phyloP scores from a whole-genome alignment of 2,329 filamentous ascomycete species.

The Chaetomiaceae sp. region DNA sequence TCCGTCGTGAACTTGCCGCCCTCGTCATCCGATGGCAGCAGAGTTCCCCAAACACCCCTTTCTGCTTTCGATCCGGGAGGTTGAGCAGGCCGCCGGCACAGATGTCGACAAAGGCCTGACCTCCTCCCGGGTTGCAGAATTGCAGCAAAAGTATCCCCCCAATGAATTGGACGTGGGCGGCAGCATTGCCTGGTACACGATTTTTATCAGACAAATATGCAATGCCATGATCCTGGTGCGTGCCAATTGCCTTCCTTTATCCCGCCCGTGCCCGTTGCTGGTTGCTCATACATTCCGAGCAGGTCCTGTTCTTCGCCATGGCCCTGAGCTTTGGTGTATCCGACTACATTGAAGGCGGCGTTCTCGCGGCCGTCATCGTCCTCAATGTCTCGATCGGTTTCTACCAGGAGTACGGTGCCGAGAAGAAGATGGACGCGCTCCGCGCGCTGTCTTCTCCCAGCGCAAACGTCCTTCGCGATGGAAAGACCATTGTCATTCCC shows the following conservation, averaged over 20 bases:
- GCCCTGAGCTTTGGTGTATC: slow-evolving; percentile 62
- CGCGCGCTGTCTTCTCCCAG: slow-evolving; percentile 59
- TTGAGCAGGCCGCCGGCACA: slow-evolving; percentile 58
- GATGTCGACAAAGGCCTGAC: slow-evolving; percentile 64
- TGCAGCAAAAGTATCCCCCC: slow-evolving; percentile 56
- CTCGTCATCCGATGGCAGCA: slow-evolving; percentile 29
- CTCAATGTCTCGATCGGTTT: slow-evolving; percentile 68
- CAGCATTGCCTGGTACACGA: slow-evolving; percentile 66
- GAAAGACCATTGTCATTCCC: slow-evolving; percentile 52
- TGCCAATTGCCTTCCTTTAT: slow-evolving; percentile 13
- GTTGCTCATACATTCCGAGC: not conserved
- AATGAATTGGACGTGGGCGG: slow-evolving; percentile 69
- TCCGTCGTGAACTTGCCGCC: slow-evolving; percentile 11
- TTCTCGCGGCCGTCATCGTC: slow-evolving; percentile 37
- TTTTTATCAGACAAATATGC: slow-evolving; percentile 66
- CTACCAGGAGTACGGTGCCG: slow-evolving; percentile 59
- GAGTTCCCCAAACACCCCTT: slow-evolving; percentile 53
- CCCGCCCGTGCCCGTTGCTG: slow-evolving; percentile 30
- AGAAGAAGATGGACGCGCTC: slow-evolving; percentile 63
- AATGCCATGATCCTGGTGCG: slow-evolving; percentile 73
- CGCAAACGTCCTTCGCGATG: slow-evolving; percentile 57
- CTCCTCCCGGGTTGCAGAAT: slow-evolving; percentile 52
- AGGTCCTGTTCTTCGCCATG: slow-evolving; percentile 77
- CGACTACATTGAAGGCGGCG: slow-evolving; percentile 38
- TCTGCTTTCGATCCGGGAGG: slow-evolving; percentile 57